phyloP scores from a whole-genome alignment of 345 rosid genomes.

The Citrus sinensis region DVS_A1.0 CM039167.1:3399001-3399500 shows the following conservation, averaged over 20 bases:
- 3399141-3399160: constrained; percentile 59
- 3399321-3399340: constrained; percentile 57
- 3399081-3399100: constrained; percentile 38
- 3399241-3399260: constrained; percentile 52
- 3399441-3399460: constrained; percentile 47
- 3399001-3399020: constrained; percentile 41
- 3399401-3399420: constrained; percentile 54
- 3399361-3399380: constrained; percentile 59
- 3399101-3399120: constrained; percentile 28
- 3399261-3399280: constrained; percentile 63
- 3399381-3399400: constrained; percentile 58
- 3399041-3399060: constrained; percentile 64
- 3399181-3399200: constrained; percentile 71
- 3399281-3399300: constrained; percentile 69
- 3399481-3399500: constrained; percentile 65
- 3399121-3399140: constrained; percentile 33
- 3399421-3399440: constrained; percentile 42
- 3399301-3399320: constrained; percentile 71
- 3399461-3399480: constrained; percentile 60
- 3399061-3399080: constrained; percentile 34
- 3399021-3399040: constrained; percentile 41
- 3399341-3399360: constrained; percentile 44
- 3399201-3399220: constrained; percentile 99
- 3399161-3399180: constrained; percentile 58
- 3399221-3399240: constrained; percentile 97